Base-by-base conservation (phyloP, 2,329 filamentous ascomycete species). In the Volutella citrinella region DNA sequence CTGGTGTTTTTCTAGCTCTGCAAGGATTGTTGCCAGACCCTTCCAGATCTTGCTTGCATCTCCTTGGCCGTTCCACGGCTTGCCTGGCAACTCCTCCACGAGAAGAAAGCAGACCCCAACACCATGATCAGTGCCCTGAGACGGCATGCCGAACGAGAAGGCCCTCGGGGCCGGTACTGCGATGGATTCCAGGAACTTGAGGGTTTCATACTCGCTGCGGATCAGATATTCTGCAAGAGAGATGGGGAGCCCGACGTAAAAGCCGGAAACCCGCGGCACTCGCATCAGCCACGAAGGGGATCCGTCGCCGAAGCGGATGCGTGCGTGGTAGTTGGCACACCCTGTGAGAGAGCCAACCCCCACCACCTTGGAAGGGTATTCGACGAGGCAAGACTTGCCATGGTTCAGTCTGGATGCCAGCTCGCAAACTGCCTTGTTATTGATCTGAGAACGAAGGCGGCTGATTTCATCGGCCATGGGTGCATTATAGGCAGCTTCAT, bases 161-260 rank as follows among this genome's bases (percentile, higher is more conserved):
- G 42, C 55, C 19, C 42, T 38, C 4, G 54, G 54, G 9, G 56
- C 56, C 4, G 54, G 57, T 5, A 59, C 55, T 4, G 36, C 27
- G 3, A 54, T 57, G 6, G 40, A 52, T 29, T 59, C 56, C 2
- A 61, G 51, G 33, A 59, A 61, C 25, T 57, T 59, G 14, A 60
- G 36, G 1, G 58, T 60, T 4, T 50, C 55, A 24, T 51, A 59
- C 40, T 60, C 55, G 46, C 56, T 60, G 14, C 12, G 38, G 5
- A 59, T 45, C 17, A 57, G 32, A 36, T 55, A 56, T 5, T 55
- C 53, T 2, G 42, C 52, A n/a, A 57, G 38, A 4, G 34, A 14
- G 9, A 22, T 22, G 5, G 44, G 42, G 17, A 43, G 13, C 13
- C 44, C 38, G 17, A 38, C 38, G 15, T 28, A 27, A 20, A 32